Evolutionary conservation across 169 alveolate species (phyloP).

Genomic region (Plasmodium ovale): DNA sequence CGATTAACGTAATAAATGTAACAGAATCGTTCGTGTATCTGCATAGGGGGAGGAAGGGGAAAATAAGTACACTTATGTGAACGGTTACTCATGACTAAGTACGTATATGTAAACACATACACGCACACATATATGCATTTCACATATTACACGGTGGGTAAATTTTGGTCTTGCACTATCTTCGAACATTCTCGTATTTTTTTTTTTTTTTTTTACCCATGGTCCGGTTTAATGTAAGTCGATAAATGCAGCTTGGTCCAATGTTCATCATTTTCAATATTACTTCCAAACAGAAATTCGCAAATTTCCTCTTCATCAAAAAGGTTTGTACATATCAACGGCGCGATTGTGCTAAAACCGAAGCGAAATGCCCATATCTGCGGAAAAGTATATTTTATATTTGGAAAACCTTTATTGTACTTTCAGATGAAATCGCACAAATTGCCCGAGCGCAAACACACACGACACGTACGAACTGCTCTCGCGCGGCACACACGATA

Average conservation of each 20-base stretch:
- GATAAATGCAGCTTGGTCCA: conserved; percentile 84
- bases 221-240: conserved; percentile 91
- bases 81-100: too few relatives aligned
- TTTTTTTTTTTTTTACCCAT: conserved; percentile 86
- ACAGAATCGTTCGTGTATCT: conserved; percentile 79
- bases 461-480: too few relatives aligned
- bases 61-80: too few relatives aligned
- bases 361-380: conserved; percentile 82
- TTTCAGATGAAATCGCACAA: too few relatives aligned
- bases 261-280: conserved; percentile 75
- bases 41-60: conserved; percentile 8
- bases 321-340: conserved; percentile 78
- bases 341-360: conserved; percentile 84
- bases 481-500: neutral
- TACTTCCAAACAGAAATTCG: conserved; percentile 77
- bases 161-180: neutral
- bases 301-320: conserved; percentile 81
- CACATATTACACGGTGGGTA: neutral
- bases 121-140: neutral
- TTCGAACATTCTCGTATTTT: neutral
- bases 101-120: neutral
- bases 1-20: conserved; percentile 82
- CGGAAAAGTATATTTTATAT: neutral
- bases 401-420: too few relatives aligned
- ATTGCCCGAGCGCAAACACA: too few relatives aligned